A percentile compares a stretch with the other conserved stretches of the same genome.
These are phyloP conservation scores for Lactuca sativa DNA, from an alignment of 129 eudicot species.

Conservation along the genomic window DNA sequence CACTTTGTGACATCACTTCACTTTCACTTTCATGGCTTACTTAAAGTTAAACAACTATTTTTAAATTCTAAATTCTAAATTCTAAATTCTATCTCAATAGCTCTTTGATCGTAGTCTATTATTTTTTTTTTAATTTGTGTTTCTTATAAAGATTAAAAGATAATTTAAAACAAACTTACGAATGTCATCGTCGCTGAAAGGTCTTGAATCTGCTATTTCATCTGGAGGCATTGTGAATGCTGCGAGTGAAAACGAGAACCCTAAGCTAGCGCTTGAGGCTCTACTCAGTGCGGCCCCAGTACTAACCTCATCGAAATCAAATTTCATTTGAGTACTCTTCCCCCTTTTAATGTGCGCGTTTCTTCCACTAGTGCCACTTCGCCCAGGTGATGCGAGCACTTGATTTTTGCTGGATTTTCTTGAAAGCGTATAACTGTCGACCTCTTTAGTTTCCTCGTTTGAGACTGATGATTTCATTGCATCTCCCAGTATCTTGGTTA, in stretches of 20 bases:
- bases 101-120: background rate
- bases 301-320: slow-evolving; percentile 61
- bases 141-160: background rate
- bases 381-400: slow-evolving; percentile 59
- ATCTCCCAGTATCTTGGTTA: slow-evolving; percentile 46
- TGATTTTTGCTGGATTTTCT: slow-evolving; percentile 61
- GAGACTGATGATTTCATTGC: slow-evolving; percentile 47
- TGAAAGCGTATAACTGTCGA: slow-evolving; percentile 43
- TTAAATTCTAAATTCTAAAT: background rate
- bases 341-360: slow-evolving; percentile 73
- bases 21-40: slow-evolving; percentile 10
- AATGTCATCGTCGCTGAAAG: slow-evolving; percentile 45
- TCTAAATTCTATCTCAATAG: slow-evolving; percentile 11
- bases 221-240: slow-evolving; percentile 46
- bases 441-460: slow-evolving; percentile 27
- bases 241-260: slow-evolving; percentile 47
- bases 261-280: slow-evolving; percentile 88
- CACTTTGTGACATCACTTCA: slow-evolving; percentile 29
- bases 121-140: background rate
- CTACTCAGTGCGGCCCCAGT: slow-evolving; percentile 86
- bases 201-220: slow-evolving; percentile 40
- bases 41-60: slow-evolving; percentile 17
- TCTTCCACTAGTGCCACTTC: slow-evolving; percentile 42
- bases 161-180: slow-evolving; percentile 30
- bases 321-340: slow-evolving; percentile 76